These are phyloP conservation scores for Hericium coralloides DNA, from an alignment of 768 basidiomycete genomes.

Conservation along the genomic window DNA sequence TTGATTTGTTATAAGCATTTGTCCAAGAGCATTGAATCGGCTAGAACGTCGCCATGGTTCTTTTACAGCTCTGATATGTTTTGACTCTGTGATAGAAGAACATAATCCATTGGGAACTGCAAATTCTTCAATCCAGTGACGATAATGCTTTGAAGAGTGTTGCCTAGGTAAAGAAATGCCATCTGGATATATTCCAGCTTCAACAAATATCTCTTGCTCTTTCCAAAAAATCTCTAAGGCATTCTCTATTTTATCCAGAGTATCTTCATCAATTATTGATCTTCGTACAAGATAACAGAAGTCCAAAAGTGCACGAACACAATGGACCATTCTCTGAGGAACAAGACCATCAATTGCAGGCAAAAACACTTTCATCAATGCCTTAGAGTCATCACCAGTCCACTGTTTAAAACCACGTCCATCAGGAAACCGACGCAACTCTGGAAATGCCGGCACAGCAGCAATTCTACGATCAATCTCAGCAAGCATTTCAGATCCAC, in stretches of 20 bases:
- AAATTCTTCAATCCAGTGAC: slow-evolving; percentile 2
- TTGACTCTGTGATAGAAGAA: slow-evolving; percentile 16
- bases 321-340: too few relatives aligned
- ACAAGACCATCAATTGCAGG: too few relatives aligned
- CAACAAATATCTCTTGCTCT: not conserved
- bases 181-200: slow-evolving; percentile 1
- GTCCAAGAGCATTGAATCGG: slow-evolving; percentile 10
- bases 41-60: slow-evolving; percentile 16
- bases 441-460: too few relatives aligned
- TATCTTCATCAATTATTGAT: not conserved
- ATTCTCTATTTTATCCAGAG: not conserved
- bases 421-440: too few relatives aligned
- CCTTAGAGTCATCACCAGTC: too few relatives aligned
- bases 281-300: slow-evolving; percentile 14
- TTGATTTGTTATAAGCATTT: slow-evolving; percentile 14
- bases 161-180: slow-evolving; percentile 12
- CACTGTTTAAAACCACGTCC: too few relatives aligned
- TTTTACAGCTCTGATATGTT: slow-evolving; percentile 16
- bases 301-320: slow-evolving; percentile 2
- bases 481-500: too few relatives aligned
- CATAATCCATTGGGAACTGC: slow-evolving; percentile 16
- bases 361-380: too few relatives aligned
- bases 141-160: slow-evolving; percentile 11
- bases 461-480: too few relatives aligned
- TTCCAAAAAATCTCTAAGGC: not conserved